Evolutionary conservation across 306 rosid species (phyloP), one percentile per base, ranked within the genome.

Genomic region (Nissolia schottii): DNA sequence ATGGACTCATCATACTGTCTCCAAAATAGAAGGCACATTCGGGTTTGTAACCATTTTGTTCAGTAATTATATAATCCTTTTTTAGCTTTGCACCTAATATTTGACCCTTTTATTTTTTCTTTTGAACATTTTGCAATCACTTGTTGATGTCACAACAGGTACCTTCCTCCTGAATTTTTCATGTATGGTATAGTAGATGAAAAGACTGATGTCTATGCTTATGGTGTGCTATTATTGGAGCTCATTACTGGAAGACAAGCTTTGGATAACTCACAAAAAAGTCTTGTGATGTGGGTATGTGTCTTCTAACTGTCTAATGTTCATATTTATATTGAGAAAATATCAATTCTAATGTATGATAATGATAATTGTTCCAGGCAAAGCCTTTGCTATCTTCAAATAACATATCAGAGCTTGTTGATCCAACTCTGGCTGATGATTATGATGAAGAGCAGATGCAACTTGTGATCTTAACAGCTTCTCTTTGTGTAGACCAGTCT

Each of bases 141-240:
- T 41, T 41, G n/a, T 43, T 14, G 6, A 43, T 73, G 78, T 73
- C 71, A 76, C 69, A 76, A 71, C 85, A 95, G 99, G 15, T 95
- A 95, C 76, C 97, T 95, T 84, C 99, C 99, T 77, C 99, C 99
- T 3, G 99, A 95, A 85, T 91, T 86, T 85, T 91, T 95, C 91
- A 88, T 95, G 99, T 96, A 95, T 54, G 99, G 99, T 5, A 88
- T 95, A 74, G 97, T 91, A 32, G 97, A 95, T 77, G 99, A 95
- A 78, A 95, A 95, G 75, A 95, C 97, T 22, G 99, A 95, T 67
- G 96, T 95, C 38, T 95, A 78, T 73, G 96, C 99, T 51, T 92
- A 85, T 55, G 99, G 99, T 40, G 99, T 95, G 31, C 84, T 95
- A 75, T 58, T 95, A 46, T 77, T 95, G 77, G 99, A 95, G 79